Base-by-base conservation (phyloP, 106 monocot genomes). In the Hemerocallis citrina region DNA sequence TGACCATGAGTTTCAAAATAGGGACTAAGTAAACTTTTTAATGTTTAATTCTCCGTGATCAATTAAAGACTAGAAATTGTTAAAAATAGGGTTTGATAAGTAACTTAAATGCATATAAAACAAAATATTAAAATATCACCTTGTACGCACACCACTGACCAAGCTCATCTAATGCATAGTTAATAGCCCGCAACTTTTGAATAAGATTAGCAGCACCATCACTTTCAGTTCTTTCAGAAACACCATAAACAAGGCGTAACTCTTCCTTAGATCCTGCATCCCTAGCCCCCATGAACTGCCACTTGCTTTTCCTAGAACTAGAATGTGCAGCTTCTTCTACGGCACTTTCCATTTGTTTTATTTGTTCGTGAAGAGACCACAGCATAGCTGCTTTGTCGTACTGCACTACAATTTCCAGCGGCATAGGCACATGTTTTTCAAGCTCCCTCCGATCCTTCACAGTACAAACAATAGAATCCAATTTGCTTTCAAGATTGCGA, bases 221-320 rank as follows among this genome's bases (percentile, higher is more conserved):
- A 82, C 96, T 91, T 73, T 98, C 96, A 46, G 96, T 98, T 75
- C 96, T 87, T 61, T 98, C 91, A 68, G 90, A 91, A 61, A 98
- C 87, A 72, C 96, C 96, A 79, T 98, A 98, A 11, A 98, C 74
- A 48, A 98, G 84, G 40, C 87, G 96, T 37, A 98, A 59, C 72
- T 98, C 96, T 56, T 96, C 95, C 68, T 81, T 91, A 20, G 86
- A 83, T 46, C 96, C 91, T 44, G 96, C 96, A 86, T 98, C 96
- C 73, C 96, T 84, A 10, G 96, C 96, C 27, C 96, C 96, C 96
- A 98, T 98, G 72, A 98, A 98, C 68, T 98, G 84, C 96, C 96
- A 98, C 54, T 91, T 98, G 72, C 84, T 98, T 82, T 76, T 91
- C 66, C 91, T 74, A 24, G 84, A 91, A 65, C 91, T 91, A 52